These are phyloP conservation scores for Santalum album DNA, from an alignment of 164 flowering plant genomes.

Conservation along the genomic window DNA sequence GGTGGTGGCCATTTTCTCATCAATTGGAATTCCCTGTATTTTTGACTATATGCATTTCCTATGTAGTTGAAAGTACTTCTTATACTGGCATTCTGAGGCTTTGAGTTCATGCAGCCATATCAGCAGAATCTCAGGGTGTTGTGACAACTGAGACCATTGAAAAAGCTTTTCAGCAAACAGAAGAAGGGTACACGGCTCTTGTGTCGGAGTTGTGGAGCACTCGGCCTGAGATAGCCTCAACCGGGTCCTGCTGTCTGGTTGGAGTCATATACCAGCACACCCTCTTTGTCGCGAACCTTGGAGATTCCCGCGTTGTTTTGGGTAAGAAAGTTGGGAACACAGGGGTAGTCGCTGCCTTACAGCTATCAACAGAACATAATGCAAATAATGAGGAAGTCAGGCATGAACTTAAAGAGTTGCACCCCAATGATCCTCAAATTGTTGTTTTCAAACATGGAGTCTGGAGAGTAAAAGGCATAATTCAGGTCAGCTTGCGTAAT, in stretches of 20 bases:
- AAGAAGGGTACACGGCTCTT: constrained; percentile 55
- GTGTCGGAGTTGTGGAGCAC: constrained; percentile 50
- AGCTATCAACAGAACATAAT: constrained; percentile 67
- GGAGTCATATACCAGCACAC: constrained; percentile 60
- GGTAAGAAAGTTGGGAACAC: constrained; percentile 58
- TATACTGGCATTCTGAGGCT: constrained; percentile 27
- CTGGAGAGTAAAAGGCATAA: constrained; percentile 90
- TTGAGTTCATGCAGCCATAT: constrained; percentile 43
- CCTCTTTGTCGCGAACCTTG: constrained; percentile 60
- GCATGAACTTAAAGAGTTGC: constrained; percentile 53
- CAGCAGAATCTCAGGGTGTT: constrained; percentile 39
- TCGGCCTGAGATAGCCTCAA: constrained; percentile 50
- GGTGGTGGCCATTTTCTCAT: not conserved
- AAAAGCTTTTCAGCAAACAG: constrained; percentile 51
- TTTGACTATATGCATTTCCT: not conserved
- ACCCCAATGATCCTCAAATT: constrained; percentile 74
- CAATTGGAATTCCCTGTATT: not conserved
- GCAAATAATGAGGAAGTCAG: constrained; percentile 57
- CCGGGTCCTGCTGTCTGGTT: constrained; percentile 77
- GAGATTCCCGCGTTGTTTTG: constrained; percentile 75
- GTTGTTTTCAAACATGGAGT: constrained; percentile 74
- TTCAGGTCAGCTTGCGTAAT: constrained; percentile 50
- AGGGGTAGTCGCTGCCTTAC: constrained; percentile 55
- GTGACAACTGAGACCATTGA: constrained; percentile 49
- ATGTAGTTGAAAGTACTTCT: constrained; percentile 8